These are phyloP conservation scores for Russula vinacea DNA, from an alignment of 768 basidiomycete genomes.

Conservation along the genomic window DNA sequence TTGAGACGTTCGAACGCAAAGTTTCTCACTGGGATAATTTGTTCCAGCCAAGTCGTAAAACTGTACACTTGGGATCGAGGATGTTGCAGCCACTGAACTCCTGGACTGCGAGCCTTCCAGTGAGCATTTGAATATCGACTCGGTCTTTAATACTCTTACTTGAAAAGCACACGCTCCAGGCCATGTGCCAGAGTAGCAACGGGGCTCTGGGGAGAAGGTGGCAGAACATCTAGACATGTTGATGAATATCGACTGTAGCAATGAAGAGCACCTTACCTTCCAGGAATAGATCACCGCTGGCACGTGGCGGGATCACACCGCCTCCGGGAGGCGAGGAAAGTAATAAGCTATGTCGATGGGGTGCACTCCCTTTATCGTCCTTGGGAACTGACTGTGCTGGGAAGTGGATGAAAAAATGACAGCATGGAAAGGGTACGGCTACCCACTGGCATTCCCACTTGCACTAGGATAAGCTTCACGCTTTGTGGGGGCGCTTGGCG, in stretches of 20 bases:
- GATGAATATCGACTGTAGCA: background rate
- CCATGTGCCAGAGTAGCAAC: conserved; percentile 64
- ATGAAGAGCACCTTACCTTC: conserved; percentile 17
- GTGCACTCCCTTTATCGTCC: background rate
- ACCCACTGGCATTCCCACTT: conserved; percentile 2
- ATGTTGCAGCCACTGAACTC: conserved; percentile 86
- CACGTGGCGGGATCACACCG: conserved; percentile 29
- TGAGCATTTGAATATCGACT: conserved; percentile 6
- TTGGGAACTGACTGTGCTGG: conserved; percentile 2
- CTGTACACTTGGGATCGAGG: conserved; percentile 84
- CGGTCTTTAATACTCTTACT: conserved; percentile 44
- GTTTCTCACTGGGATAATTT: conserved; percentile 70
- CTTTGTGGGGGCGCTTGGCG: background rate
- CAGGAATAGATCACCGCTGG: conserved; percentile 14
- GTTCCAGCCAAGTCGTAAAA: conserved; percentile 67
- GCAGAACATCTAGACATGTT: conserved; percentile 42
- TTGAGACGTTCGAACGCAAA: conserved; percentile 81
- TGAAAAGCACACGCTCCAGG: conserved; percentile 71
- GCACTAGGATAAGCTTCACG: background rate
- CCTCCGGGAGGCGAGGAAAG: conserved; percentile 29
- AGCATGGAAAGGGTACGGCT: background rate
- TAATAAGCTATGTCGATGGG: conserved; percentile 3
- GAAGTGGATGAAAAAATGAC: conserved; percentile 1
- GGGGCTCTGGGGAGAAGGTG: conserved; percentile 47
- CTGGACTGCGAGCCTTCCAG: conserved; percentile 52